These are phyloP conservation scores for Pseudonectria buxi DNA, from an alignment of 2,329 filamentous ascomycete genomes.

Conservation along the genomic window DNA sequence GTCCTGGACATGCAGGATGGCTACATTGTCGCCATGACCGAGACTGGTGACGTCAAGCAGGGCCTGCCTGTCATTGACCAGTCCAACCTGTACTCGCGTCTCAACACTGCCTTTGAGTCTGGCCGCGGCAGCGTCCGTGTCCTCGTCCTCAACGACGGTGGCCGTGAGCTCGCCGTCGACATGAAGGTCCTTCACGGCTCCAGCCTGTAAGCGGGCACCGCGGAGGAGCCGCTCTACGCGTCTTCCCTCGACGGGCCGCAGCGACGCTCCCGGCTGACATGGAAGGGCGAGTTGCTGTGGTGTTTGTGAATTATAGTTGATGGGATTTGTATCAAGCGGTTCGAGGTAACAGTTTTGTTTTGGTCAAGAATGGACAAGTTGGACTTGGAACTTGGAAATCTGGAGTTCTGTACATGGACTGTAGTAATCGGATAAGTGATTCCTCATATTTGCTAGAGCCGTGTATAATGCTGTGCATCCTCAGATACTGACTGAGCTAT, in stretches of 20 bases:
- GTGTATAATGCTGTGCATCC: neutral
- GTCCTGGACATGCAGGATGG: constrained; percentile 93
- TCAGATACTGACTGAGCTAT: too few species aligned
- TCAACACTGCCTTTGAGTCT: constrained; percentile 77
- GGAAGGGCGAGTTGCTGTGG: constrained; percentile 11
- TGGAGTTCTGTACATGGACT: constrained; percentile 36
- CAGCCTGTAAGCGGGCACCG: constrained; percentile 45
- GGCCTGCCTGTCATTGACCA: constrained; percentile 89
- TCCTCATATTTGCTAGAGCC: too few species aligned
- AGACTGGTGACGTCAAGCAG: constrained; percentile 98
- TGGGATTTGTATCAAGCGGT: constrained; percentile 20
- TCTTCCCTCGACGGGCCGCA: constrained; percentile 13
- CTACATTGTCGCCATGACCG: constrained; percentile 91
- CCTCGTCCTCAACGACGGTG: constrained; percentile 89
- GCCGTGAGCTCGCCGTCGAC: constrained; percentile 93
- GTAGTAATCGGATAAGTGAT: constrained; percentile 28
- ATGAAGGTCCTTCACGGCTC: constrained; percentile 94
- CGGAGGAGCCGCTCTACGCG: constrained; percentile 18
- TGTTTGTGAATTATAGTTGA: constrained; percentile 17
- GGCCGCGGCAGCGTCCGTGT: constrained; percentile 92
- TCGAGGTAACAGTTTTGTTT: constrained; percentile 11
- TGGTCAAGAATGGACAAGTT: constrained; percentile 27
- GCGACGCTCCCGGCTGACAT: constrained; percentile 10
- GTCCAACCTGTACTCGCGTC: constrained; percentile 77
- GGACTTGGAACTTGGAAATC: constrained; percentile 28